These are phyloP conservation scores for Tricholoma bakamatsutake DNA, from an alignment of 768 basidiomycete species.

Conservation along the genomic window DNA sequence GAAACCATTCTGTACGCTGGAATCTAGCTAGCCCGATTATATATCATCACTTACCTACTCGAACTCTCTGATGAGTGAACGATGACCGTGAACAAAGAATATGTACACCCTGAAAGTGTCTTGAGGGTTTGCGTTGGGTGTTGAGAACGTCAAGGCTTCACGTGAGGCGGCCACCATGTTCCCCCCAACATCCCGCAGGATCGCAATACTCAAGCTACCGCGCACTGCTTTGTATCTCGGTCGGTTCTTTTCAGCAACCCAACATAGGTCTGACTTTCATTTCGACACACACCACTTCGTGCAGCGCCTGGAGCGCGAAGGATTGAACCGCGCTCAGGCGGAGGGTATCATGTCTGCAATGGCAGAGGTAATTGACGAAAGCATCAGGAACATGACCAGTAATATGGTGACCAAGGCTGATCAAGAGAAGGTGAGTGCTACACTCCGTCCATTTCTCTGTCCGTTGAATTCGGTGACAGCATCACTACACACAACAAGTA, in stretches of 20 bases:
- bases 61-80: no score
- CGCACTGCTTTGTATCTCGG: neutral
- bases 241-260: conserved; percentile 27
- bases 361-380: conserved; percentile 97
- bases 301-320: conserved; percentile 82
- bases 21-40: no score
- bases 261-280: conserved; percentile 50
- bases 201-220: neutral
- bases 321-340: conserved; percentile 84
- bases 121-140: no score
- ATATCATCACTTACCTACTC: no score
- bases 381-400: conserved; percentile 90
- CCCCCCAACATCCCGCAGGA: conserved; percentile 3
- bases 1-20: no score
- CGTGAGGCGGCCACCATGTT: conserved; percentile 9
- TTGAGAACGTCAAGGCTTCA: neutral
- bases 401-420: conserved; percentile 96
- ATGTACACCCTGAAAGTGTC: no score
- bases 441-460: neutral
- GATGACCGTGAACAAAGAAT: no score
- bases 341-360: conserved; percentile 97
- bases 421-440: conserved; percentile 78
- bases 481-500: conserved; percentile 92
- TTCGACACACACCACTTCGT: conserved; percentile 97
- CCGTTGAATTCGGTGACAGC: conserved; percentile 34